Conservation (phyloP, 2,329 filamentous ascomycete genomes). For the Claviceps capensis region DNA sequence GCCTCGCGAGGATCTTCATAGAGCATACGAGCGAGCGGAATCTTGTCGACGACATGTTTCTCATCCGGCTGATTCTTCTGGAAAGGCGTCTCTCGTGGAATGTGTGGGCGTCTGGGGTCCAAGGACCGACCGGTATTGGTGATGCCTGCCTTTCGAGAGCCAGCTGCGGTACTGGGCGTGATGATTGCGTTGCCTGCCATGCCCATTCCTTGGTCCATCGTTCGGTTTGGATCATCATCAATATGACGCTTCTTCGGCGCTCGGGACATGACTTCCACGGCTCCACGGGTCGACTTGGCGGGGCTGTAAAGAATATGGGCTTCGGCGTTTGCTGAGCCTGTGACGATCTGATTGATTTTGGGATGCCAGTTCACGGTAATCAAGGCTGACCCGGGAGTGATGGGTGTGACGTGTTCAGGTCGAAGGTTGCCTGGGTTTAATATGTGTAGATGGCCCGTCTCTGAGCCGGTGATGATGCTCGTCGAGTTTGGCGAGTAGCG, state of each 20-base stretch:
- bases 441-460: slow-evolving; percentile 76
- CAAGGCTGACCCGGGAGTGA: slow-evolving; percentile 74
- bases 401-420: slow-evolving; percentile 70
- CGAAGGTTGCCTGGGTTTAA: slow-evolving; percentile 83
- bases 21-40: slow-evolving; percentile 81
- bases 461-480: slow-evolving; percentile 80
- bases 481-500: slow-evolving; percentile 74
- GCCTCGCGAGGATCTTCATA: slow-evolving; percentile 95
- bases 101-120: slow-evolving; percentile 74
- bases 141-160: slow-evolving; percentile 48
- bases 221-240: slow-evolving; percentile 80
- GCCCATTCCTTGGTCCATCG: slow-evolving; percentile 68
- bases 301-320: slow-evolving; percentile 87
- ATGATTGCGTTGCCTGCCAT: slow-evolving; percentile 75
- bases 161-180: slow-evolving; percentile 46
- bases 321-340: slow-evolving; percentile 81
- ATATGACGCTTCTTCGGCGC: slow-evolving; percentile 91
- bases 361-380: slow-evolving; percentile 84
- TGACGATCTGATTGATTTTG: slow-evolving; percentile 91
- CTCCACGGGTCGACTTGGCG: slow-evolving; percentile 65
- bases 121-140: slow-evolving; percentile 62
- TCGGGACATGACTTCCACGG: slow-evolving; percentile 79
- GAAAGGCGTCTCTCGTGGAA: slow-evolving; percentile 77
- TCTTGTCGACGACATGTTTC: slow-evolving; percentile 74
- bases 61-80: slow-evolving; percentile 82